These are phyloP conservation scores for Monsonia emarginata DNA, from an alignment of 441 rosid species.

Conservation along the genomic window DNA sequence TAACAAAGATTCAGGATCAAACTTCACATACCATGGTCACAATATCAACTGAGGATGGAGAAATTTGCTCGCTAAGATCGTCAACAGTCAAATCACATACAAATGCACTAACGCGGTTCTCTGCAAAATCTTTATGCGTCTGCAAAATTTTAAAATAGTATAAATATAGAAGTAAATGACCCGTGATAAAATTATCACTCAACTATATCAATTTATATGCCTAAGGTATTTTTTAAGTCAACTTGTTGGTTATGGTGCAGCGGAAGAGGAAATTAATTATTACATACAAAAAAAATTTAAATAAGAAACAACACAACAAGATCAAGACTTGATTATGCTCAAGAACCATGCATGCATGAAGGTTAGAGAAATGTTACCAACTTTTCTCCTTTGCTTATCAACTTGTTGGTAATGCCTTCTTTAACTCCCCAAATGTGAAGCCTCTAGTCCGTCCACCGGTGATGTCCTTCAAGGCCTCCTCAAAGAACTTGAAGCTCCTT, in stretches of 20 bases:
- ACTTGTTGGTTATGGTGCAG: no score
- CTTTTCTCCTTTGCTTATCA: neutral
- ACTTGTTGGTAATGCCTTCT: neutral
- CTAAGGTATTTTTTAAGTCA: neutral
- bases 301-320: neutral
- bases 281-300: no score
- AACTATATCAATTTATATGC: neutral
- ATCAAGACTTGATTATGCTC: neutral
- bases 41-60: conserved; percentile 69
- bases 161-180: neutral
- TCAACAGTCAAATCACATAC: conserved; percentile 70
- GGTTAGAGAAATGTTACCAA: neutral
- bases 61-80: conserved; percentile 55
- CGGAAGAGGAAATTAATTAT: no score
- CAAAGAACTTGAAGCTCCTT: neutral
- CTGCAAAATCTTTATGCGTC: conserved; percentile 70
- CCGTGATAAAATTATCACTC: neutral
- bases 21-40: conserved; percentile 71
- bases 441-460: neutral
- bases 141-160: conserved; percentile 26
- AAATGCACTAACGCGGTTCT: conserved; percentile 47
- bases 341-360: neutral
- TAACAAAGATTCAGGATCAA: conserved; percentile 1
- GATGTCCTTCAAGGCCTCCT: neutral
- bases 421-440: neutral